These are phyloP conservation scores for Boletales sp. DNA, from an alignment of 768 basidiomycete genomes.

Conservation along the genomic window DNA sequence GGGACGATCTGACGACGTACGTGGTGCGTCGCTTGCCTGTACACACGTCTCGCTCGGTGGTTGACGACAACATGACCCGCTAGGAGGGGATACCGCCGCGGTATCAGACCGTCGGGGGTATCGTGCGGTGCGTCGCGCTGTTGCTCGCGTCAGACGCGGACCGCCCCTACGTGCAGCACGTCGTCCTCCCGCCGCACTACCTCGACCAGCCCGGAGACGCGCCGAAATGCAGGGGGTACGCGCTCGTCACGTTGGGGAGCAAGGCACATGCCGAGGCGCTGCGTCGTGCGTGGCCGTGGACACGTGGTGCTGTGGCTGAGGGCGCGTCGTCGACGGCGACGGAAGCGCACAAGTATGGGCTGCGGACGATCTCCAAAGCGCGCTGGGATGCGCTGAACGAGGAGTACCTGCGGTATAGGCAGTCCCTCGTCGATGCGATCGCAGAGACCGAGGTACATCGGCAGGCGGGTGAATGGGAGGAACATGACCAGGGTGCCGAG, in stretches of 20 bases:
- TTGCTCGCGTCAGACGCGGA: constrained; percentile 26
- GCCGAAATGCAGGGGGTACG: constrained; percentile 72
- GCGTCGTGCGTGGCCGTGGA: constrained; percentile 62
- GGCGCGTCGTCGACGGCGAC: constrained; percentile 8
- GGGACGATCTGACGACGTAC: constrained; percentile 66
- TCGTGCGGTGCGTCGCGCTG: constrained; percentile 42
- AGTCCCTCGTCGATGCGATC: constrained; percentile 48
- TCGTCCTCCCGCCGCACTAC: constrained; percentile 61
- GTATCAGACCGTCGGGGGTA: constrained; percentile 48
- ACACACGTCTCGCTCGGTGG: not conserved
- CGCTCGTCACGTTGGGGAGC: constrained; percentile 56
- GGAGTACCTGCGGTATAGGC: constrained; percentile 67
- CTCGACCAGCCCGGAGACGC: constrained; percentile 52
- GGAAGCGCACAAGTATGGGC: constrained; percentile 56
- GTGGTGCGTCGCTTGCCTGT: constrained; percentile 39
- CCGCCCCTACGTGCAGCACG: constrained; percentile 41
- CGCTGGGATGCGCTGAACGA: constrained; percentile 63
- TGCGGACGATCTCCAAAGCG: constrained; percentile 53
- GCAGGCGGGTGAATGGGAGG: not conserved
- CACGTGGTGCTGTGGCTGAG: constrained; percentile 12
- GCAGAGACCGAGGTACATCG: not conserved
- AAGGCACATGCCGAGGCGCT: constrained; percentile 40
- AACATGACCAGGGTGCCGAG: not conserved
- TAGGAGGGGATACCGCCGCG: constrained; percentile 70
- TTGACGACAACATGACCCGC: no score